A percentile compares a stretch with the other conserved stretches of the same genome.
phyloP scores from a whole-genome alignment of 163 green algal species.

The Prototheca wickerhamii region DNA sequence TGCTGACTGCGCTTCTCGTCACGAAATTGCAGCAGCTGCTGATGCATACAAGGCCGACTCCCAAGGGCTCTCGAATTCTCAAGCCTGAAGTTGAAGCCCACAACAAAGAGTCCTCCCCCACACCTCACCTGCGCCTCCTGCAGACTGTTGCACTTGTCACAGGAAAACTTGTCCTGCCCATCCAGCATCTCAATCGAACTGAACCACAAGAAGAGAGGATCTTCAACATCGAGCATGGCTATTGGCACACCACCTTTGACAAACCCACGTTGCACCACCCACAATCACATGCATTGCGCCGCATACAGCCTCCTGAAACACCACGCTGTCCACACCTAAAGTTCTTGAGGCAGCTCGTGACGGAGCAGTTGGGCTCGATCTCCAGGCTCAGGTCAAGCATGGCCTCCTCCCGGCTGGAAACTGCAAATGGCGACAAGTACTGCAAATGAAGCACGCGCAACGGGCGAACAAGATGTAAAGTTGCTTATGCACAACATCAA shows the following conservation, averaged over 20 bases:
- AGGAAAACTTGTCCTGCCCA: conserved; percentile 94
- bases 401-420: conserved; percentile 79
- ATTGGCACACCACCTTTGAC: no score
- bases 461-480: not conserved
- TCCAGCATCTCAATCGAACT: conserved; percentile 79
- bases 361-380: conserved; percentile 85
- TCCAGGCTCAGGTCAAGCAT: conserved; percentile 96
- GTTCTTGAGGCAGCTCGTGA: conserved; percentile 80
- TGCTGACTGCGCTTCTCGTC: no score
- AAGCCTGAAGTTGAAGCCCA: conserved; percentile 66
- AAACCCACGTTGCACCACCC: not conserved
- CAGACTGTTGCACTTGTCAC: conserved; percentile 83
- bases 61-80: no score
- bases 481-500: not conserved
- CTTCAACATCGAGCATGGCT: no score
- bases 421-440: no score
- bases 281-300: not conserved
- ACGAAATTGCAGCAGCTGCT: no score
- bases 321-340: conserved; percentile 64
- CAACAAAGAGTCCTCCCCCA: conserved; percentile 49
- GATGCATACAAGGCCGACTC: no score
- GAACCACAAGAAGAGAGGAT: conserved; percentile 14
- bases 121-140: conserved; percentile 75
- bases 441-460: not conserved
- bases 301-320: no score